Conservation (phyloP, 805 yeast genomes). For the Lachancea nothofagi region DNA sequence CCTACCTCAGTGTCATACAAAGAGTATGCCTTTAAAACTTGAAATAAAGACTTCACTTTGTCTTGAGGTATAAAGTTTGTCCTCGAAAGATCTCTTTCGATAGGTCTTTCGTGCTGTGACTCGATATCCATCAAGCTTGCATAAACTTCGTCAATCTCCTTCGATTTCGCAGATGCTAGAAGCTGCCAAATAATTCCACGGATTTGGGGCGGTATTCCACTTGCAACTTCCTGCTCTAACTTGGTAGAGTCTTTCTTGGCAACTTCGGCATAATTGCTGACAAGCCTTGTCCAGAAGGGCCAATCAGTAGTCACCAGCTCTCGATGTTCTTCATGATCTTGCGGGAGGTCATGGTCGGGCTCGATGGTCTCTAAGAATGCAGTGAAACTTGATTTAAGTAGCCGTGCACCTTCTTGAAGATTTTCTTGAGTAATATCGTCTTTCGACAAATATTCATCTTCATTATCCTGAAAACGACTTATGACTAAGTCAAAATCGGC, state of each 20-base stretch:
- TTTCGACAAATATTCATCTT: constrained; percentile 44
- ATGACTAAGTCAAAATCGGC: constrained; percentile 55
- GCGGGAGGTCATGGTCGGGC: constrained; percentile 9
- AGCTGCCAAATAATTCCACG: constrained; percentile 93
- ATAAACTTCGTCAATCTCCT: constrained; percentile 35
- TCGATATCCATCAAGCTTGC: constrained; percentile 43
- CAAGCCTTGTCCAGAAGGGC: constrained; percentile 85
- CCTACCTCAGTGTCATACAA: constrained; percentile 90
- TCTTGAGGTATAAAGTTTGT: constrained; percentile 72
- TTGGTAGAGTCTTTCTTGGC: constrained; percentile 57
- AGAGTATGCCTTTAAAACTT: constrained; percentile 78
- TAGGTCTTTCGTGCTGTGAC: constrained; percentile 66
- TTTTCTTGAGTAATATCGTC: constrained; percentile 50
- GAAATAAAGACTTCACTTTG: constrained; percentile 58
- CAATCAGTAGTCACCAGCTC: constrained; percentile 50
- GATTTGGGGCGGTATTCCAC: constrained; percentile 79
- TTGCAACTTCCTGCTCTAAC: constrained; percentile 55
- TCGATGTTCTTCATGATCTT: constrained; percentile 18
- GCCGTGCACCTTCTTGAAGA: constrained; percentile 42
- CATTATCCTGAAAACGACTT: constrained; percentile 53
- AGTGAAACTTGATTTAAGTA: constrained; percentile 34
- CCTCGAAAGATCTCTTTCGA: constrained; percentile 75
- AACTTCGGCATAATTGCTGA: constrained; percentile 65
- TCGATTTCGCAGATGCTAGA: constrained; percentile 71
- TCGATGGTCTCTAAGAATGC: constrained; percentile 17